These are phyloP conservation scores for Saccharomycopsis oosterbeekiorum DNA, from an alignment of 805 yeast genomes.

Conservation along the genomic window DNA sequence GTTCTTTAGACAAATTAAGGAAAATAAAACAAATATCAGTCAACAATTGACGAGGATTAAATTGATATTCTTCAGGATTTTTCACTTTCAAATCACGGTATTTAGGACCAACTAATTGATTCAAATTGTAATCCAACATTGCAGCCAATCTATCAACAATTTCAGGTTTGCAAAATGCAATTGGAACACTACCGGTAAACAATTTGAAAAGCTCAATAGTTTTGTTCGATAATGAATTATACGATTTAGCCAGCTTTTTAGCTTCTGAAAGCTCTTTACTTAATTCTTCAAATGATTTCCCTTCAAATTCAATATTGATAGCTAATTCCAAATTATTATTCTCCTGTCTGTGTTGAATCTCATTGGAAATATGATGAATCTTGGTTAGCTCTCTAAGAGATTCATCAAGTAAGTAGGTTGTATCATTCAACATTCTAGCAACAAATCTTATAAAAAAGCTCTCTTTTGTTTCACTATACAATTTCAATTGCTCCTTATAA, in stretches of 20 bases:
- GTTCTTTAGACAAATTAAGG: slow-evolving; percentile 56
- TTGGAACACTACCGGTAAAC: slow-evolving; percentile 80
- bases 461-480: slow-evolving; percentile 56
- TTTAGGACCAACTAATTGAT: slow-evolving; percentile 91
- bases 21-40: slow-evolving; percentile 65
- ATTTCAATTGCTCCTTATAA: slow-evolving; percentile 59
- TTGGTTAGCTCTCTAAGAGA: slow-evolving; percentile 68
- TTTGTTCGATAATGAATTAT: slow-evolving; percentile 74
- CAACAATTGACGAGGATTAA: slow-evolving; percentile 68
- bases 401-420: slow-evolving; percentile 86
- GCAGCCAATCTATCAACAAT: slow-evolving; percentile 91
- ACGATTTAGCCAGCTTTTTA: slow-evolving; percentile 71
- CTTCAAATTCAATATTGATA: slow-evolving; percentile 26
- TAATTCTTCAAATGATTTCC: slow-evolving; percentile 42
- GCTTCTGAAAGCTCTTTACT: slow-evolving; percentile 45
- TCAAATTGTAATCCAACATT: slow-evolving; percentile 88
- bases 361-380: slow-evolving; percentile 68
- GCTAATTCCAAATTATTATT: slow-evolving; percentile 22
- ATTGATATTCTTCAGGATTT: slow-evolving; percentile 72
- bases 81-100: slow-evolving; percentile 81
- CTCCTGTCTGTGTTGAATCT: slow-evolving; percentile 38
- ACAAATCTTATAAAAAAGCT: slow-evolving; percentile 87
- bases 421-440: slow-evolving; percentile 91
- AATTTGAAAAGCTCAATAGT: slow-evolving; percentile 69
- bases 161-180: slow-evolving; percentile 77